Evolutionary conservation across 495 filamentous ascomycete species (phyloP).

Genomic region (Lasiosphaeria hispida): DNA sequence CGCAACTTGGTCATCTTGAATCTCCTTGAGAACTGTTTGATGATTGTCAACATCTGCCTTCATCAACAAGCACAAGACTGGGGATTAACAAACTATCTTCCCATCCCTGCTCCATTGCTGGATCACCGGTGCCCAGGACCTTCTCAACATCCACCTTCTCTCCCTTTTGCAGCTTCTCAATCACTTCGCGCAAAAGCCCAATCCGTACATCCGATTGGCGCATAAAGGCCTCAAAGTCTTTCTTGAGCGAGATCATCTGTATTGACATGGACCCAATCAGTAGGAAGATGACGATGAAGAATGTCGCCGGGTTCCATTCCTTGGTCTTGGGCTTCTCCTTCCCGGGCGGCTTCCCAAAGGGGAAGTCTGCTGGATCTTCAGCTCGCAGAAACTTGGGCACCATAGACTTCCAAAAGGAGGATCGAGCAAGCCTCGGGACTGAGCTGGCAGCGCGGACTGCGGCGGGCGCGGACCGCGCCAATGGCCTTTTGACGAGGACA

Average conservation of each 20-base stretch:
- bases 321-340: constrained; percentile 50
- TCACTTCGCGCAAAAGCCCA: constrained; percentile 71
- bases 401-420: constrained; percentile 68
- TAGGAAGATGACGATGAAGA: constrained; percentile 86
- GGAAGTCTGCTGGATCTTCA: constrained; percentile 2
- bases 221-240: constrained; percentile 66
- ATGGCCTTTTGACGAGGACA: neutral
- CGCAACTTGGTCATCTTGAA: constrained; percentile 71
- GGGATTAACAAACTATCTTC: constrained; percentile 62
- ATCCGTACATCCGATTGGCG: constrained; percentile 79
- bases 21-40: constrained; percentile 66
- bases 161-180: constrained; percentile 76
- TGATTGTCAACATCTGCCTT: constrained; percentile 8
- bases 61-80: neutral
- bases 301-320: constrained; percentile 90
- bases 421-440: constrained; percentile 57
- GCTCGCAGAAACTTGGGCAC: constrained; percentile 52
- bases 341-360: neutral
- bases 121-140: constrained; percentile 75
- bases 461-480: neutral
- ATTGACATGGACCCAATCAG: constrained; percentile 94
- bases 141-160: constrained; percentile 90
- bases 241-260: constrained; percentile 78
- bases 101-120: constrained; percentile 78
- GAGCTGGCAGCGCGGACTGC: constrained; percentile 24